A percentile compares a stretch with the other conserved stretches of the same genome.
These are phyloP conservation scores for Alternaria atra DNA, from an alignment of 2,329 filamentous ascomycete genomes.

Conservation along the genomic window DNA sequence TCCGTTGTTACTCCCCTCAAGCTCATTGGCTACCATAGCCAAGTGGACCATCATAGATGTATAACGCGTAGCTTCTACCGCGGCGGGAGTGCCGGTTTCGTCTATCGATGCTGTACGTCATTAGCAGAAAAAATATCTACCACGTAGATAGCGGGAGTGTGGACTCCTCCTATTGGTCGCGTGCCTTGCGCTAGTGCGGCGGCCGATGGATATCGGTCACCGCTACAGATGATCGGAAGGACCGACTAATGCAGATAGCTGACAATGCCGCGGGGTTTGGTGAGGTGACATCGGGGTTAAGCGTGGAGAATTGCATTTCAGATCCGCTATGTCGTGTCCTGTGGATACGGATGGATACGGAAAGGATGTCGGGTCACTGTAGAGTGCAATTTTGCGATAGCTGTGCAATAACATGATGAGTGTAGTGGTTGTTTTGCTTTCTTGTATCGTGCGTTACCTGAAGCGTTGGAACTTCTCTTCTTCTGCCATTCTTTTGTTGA, in stretches of 20 bases:
- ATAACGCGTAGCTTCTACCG: background rate
- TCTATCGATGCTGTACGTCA: conserved; percentile 11
- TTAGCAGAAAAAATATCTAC: conserved; percentile 4
- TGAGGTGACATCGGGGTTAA: conserved; percentile 7
- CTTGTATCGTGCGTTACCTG: conserved; percentile 44
- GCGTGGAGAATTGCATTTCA: background rate
- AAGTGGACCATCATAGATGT: conserved; percentile 7
- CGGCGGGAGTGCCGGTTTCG: background rate
- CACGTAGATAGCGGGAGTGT: conserved; percentile 5
- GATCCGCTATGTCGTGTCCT: background rate
- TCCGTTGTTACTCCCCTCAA: background rate
- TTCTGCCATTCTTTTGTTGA: conserved; percentile 73
- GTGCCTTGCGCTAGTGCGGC: conserved; percentile 4
- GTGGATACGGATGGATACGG: background rate
- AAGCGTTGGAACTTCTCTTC: conserved; percentile 66
- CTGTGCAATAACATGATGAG: background rate
- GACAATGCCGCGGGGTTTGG: background rate
- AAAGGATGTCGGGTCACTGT: background rate
- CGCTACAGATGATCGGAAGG: background rate
- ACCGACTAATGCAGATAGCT: conserved; percentile 1
- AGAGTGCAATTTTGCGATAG: background rate
- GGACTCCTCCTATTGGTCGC: conserved; percentile 13
- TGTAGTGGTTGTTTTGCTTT: background rate
- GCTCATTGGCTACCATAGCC: conserved; percentile 1
- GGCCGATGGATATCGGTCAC: conserved; percentile 8